These are phyloP conservation scores for Fragaria ananassa DNA, from an alignment of 306 rosid species.

Conservation along the genomic window DNA sequence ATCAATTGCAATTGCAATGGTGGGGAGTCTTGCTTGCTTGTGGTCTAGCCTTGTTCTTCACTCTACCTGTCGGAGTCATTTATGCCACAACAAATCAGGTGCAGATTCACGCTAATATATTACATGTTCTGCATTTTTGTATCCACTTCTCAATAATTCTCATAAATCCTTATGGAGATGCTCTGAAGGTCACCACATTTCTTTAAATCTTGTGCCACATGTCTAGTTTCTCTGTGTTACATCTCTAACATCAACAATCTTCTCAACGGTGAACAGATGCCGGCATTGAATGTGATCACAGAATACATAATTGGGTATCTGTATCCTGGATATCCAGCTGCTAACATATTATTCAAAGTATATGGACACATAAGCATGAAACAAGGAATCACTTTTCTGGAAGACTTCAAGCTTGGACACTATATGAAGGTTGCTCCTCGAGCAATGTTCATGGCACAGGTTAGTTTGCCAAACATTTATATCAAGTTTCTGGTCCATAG, in stretches of 20 bases:
- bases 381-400: conserved; percentile 61
- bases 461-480: conserved; percentile 18
- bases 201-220: background rate
- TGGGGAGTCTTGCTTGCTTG: conserved; percentile 85
- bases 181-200: background rate
- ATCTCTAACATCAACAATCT: background rate
- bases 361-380: conserved; percentile 71
- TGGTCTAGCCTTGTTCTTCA: conserved; percentile 53
- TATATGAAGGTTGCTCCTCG: conserved; percentile 92
- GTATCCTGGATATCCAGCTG: conserved; percentile 86
- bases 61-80: conserved; percentile 78
- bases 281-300: conserved; percentile 61
- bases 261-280: conserved; percentile 40
- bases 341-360: conserved; percentile 70
- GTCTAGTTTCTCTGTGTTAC: background rate
- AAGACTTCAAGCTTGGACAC: conserved; percentile 93
- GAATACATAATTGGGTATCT: conserved; percentile 75
- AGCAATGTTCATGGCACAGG: conserved; percentile 86
- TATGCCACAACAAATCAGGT: conserved; percentile 83
- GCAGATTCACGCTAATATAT: background rate
- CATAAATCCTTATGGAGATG: background rate
- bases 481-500: conserved; percentile 1
- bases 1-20: conserved; percentile 75
- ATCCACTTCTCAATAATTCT: background rate
- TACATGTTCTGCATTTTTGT: background rate